phyloP scores from a whole-genome alignment of 768 basidiomycete genomes.

The Mycena amicta region DNA sequence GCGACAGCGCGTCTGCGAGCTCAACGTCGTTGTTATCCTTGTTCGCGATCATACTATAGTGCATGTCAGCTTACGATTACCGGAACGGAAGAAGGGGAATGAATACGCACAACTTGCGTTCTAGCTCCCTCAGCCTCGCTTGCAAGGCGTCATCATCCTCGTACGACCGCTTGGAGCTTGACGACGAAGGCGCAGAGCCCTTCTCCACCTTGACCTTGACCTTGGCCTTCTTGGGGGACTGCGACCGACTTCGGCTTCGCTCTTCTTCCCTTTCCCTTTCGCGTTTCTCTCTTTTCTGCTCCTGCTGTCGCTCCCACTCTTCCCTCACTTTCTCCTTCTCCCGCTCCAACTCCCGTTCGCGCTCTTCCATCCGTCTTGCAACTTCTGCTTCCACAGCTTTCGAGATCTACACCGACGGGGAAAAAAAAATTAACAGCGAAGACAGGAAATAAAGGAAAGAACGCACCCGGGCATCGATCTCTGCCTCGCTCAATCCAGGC shows the following conservation, averaged over 20 bases:
- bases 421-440: constrained; percentile 6
- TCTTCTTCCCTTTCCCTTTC: no score
- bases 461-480: constrained; percentile 74
- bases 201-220: constrained; percentile 21
- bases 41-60: neutral
- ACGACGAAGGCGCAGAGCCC: constrained; percentile 54
- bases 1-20: constrained; percentile 65
- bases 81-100: constrained; percentile 1
- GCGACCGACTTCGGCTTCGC: constrained; percentile 33
- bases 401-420: constrained; percentile 52
- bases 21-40: constrained; percentile 57
- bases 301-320: constrained; percentile 36
- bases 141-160: constrained; percentile 73
- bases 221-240: constrained; percentile 40
- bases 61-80: neutral
- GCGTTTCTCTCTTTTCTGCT: constrained; percentile 25
- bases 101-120: constrained; percentile 67
- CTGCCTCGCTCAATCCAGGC: constrained; percentile 59
- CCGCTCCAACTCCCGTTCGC: constrained; percentile 35
- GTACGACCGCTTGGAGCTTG: constrained; percentile 62
- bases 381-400: constrained; percentile 77
- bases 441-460: neutral
- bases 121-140: constrained; percentile 65
- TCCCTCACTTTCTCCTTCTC: constrained; percentile 37
- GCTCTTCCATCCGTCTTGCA: constrained; percentile 61